phyloP scores from a whole-genome alignment of 352 stramenopile genomes.

The Elongisporangium prolatum region DNA sequence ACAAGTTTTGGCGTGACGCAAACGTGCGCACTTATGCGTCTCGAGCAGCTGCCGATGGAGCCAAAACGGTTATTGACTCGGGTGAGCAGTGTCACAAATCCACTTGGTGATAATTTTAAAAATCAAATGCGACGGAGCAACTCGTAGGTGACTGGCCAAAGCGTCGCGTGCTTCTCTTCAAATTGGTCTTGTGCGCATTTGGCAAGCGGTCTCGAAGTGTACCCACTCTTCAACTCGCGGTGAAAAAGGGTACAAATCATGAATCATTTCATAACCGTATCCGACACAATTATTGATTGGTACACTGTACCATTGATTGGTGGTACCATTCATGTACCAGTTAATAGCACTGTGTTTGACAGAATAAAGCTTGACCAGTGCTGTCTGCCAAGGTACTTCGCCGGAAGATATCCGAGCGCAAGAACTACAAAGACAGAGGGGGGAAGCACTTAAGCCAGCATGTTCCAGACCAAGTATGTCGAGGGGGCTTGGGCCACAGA shows the following conservation, averaged over 20 bases:
- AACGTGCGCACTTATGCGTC: too few relatives aligned
- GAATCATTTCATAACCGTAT: neutral
- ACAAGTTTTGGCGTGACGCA: too few relatives aligned
- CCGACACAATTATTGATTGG: neutral
- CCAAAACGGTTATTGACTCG: too few relatives aligned
- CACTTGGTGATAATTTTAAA: too few relatives aligned
- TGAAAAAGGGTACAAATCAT: neutral
- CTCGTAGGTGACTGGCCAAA: neutral
- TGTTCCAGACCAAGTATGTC: conserved; percentile 67
- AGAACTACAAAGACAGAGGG: conserved; percentile 13
- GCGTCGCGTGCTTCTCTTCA: neutral
- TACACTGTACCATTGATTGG: neutral
- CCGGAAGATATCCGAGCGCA: conserved; percentile 36
- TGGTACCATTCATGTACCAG: neutral
- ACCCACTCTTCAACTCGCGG: neutral
- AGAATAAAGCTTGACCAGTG: neutral
- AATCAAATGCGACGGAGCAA: too few relatives aligned
- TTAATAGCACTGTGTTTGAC: neutral
- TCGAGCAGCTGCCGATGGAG: too few relatives aligned
- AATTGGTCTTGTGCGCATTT: neutral
- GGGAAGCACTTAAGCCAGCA: conserved; percentile 15
- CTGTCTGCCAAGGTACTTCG: neutral
- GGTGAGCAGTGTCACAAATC: too few relatives aligned
- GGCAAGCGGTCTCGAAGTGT: neutral
- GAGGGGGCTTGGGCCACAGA: too few relatives aligned